Evolutionary conservation across 148 eudicot species (phyloP), one percentile per base, ranked within the genome.

Genomic region (Rhododendron simsii): DNA sequence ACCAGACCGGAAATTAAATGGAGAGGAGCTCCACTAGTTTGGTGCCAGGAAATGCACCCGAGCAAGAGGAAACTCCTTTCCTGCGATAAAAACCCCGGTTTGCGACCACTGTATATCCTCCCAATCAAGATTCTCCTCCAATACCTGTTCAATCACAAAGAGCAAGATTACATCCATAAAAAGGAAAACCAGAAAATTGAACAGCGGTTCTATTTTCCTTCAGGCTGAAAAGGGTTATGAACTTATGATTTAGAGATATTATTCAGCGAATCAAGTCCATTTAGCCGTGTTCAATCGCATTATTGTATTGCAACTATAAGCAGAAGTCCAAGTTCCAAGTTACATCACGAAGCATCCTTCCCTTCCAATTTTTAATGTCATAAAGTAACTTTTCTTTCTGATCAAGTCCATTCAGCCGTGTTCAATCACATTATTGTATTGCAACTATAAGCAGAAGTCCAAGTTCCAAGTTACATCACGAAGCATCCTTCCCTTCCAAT

Each of bases 101-200:
- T 94, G 95, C 35, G 98, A 93, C 99, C 99, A 96, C 89, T 86
- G 89, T 80, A 95, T 93, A 90, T 95, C 98, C 78, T 95, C 99
- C 99, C 98, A 96, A 67, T 95, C 98, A 65, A 96, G 86, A 90
- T 96, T 93, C 75, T 95, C 98, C 85, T 91, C 95, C 90, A 96
- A 51, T 63, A 95, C 96, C 99, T 96, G 92, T 86, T 81, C 47
- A 84, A 84, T 10, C 28, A 82, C 33, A 86, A 53, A 48, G 50
- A 48, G 67, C 53, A 81, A 80, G 11, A 16, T 14, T 3, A 5
- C 39, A 51, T 81, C 10, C 55, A 81, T 33, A 53, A 57, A 33
- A 18, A 9, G 9, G 48, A 55, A 55, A 57, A 35, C 13, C 71
- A 59, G 16, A n/a, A 81, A 18, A 81, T 55, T 51, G 47, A 35